phyloP scores from a whole-genome alignment of 1,284 basidiomycete genomes.

The Singerocomus inundabilis region DNA sequence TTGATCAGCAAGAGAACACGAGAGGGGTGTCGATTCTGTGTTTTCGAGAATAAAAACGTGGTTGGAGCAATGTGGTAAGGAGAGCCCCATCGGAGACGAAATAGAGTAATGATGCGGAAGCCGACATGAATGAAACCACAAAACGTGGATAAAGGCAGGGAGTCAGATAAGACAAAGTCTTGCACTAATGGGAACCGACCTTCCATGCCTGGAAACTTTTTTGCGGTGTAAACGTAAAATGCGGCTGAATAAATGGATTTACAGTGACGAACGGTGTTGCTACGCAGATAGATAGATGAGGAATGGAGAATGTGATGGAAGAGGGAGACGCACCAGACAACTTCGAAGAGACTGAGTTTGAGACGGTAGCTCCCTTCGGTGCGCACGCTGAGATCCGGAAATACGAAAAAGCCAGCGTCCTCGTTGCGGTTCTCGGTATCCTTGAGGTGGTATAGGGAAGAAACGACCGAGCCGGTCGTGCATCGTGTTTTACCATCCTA shows the following conservation, averaged over 20 bases:
- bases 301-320: not conserved
- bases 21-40: conserved; percentile 82
- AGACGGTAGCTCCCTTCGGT: conserved; percentile 87
- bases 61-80: conserved; percentile 2
- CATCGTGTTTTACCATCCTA: conserved; percentile 87
- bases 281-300: conserved; percentile 30
- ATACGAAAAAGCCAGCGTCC: conserved; percentile 91
- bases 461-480: conserved; percentile 88
- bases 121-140: conserved; percentile 11
- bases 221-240: conserved; percentile 91
- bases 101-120: conserved; percentile 25
- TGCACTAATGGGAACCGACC: conserved; percentile 44
- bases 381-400: conserved; percentile 82
- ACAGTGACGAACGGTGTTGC: conserved; percentile 82
- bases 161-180: conserved; percentile 25
- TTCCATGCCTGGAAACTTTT: conserved; percentile 94
- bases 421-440: conserved; percentile 82
- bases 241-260: conserved; percentile 83
- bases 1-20: conserved; percentile 86
- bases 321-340: conserved; percentile 69
- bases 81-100: conserved; percentile 9
- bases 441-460: conserved; percentile 92
- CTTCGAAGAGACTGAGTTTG: conserved; percentile 91
- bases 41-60: not conserved
- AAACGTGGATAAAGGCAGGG: conserved; percentile 12